Base-by-base conservation (phyloP, 805 yeast species). In the Kluyveromyces siamensis region DNA sequence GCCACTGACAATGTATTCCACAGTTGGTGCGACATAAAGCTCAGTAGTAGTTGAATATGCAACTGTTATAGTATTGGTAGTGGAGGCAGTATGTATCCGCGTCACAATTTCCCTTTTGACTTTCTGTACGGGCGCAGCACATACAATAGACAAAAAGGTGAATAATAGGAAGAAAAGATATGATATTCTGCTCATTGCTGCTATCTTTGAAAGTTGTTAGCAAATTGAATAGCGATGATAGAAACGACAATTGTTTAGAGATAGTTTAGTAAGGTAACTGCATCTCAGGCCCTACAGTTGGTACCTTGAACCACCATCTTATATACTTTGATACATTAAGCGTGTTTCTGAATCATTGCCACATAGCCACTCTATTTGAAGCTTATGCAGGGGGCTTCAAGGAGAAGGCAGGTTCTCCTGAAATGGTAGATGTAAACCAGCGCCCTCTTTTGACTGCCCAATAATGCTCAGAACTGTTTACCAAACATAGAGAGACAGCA, bases 11-110 rank as follows among this genome's bases (percentile, higher is more conserved):
- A 70, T 55, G 40, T 63, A 62, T 52, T 70, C 65, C 16, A 71
- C 74, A 13, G 73, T 67, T 50, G 74, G 73, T 13, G 74, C 74
- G 39, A 70, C 61, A 27, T 60, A 62, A 10, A 67, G 55, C 50
- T 68, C 61, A 1, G 73, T 70, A 9, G 67, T 59, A 6, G 75
- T 71, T 25, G 76, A 65, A 54, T 70, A 71, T 27, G 69, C 62
- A 47, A 67, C 67, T 3, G 73, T 69, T 18, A 66, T 66, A 4
- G 80, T 76, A 37, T 61, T 55, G 6, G 77, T 76, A 3, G 83
- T 72, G 8, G 63, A 68, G 16, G 84, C 84, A 17, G 83, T 78
- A 57, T 77, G 81, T 37, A 66, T 64, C 59, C 83, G 69, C 17
- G 84, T 79, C 48, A 79, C 67, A 25, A 76, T 50, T 44, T 64